Percentiles rank a stretch among this genome's conserved stretches.
Evolutionary conservation across 2,329 filamentous ascomycete species (phyloP).

Genomic region (Huntiella decipiens): DNA sequence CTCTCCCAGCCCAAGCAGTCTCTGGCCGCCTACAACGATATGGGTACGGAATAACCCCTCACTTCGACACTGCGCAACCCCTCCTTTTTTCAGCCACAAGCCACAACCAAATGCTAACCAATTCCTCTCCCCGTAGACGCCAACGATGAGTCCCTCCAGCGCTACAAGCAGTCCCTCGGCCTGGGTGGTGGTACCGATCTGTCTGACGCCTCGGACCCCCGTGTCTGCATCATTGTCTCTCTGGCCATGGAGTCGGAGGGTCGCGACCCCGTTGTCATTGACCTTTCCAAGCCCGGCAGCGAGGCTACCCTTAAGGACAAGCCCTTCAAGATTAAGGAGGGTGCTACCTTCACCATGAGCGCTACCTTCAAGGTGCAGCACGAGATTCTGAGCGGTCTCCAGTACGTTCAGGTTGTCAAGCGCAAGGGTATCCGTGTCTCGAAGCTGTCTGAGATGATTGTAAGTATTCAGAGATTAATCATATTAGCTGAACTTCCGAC

Average conservation of each 20-base stretch:
- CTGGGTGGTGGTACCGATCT: slow-evolving; percentile 55
- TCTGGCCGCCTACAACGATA: slow-evolving; percentile 78
- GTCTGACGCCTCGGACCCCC: slow-evolving; percentile 61
- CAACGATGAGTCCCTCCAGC: slow-evolving; percentile 81
- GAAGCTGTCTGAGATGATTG: slow-evolving; percentile 98
- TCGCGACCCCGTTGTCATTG: slow-evolving; percentile 70
- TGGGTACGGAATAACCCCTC: slow-evolving; percentile 37
- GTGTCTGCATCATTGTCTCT: slow-evolving; percentile 82
- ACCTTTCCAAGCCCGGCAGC: slow-evolving; percentile 56
- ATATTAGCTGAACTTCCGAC: not conserved
- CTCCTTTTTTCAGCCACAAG: too few species aligned
- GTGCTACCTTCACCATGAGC: slow-evolving; percentile 82
- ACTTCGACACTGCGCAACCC: not conserved
- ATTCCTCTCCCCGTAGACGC: slow-evolving; percentile 26
- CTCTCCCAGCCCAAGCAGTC: slow-evolving; percentile 94
- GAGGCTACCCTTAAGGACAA: slow-evolving; percentile 67
- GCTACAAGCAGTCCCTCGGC: slow-evolving; percentile 94
- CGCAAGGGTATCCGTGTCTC: slow-evolving; percentile 68
- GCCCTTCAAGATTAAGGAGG: slow-evolving; percentile 96
- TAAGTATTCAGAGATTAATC: slow-evolving; percentile 25
- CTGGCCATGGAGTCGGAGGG: slow-evolving; percentile 75
- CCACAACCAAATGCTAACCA: slow-evolving; percentile 1
- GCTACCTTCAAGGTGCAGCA: slow-evolving; percentile 91
- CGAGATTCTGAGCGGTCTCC: slow-evolving; percentile 82
- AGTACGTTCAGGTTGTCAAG: slow-evolving; percentile 91